Evolutionary conservation across 1,284 basidiomycete species (phyloP), one percentile per base, ranked within the genome.

Genomic region (Pisolithus thermaeus): DNA sequence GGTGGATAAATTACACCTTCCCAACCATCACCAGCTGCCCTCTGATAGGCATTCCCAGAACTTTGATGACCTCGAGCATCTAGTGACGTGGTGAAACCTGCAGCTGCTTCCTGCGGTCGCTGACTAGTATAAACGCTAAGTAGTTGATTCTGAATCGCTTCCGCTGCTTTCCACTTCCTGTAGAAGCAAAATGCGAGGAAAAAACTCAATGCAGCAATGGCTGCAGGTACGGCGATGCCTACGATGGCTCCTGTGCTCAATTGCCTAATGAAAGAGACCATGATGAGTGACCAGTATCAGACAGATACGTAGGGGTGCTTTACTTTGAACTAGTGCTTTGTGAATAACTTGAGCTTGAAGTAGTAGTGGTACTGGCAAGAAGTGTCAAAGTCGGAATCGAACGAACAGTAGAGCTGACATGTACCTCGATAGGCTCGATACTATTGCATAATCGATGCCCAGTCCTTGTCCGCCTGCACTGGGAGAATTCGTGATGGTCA

Each of bases 401-500:
- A 16, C n/a, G 18, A 43, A 39, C 8, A 14, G 44, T 20, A 30
- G 25, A 3, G 47, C 38, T 9, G 4, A 45, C 61, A 55, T 38
- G 18, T 39, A 52, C 47, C 53, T 56, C 30, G 41, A 30, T 11
- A 50, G 28, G 9, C 49, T 51, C 55, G 54, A 64, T 35, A 69
- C 12, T 14, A 55, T 41, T 9, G 64, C 65, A 41, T 66, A 61
- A 27, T 66, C 64, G 39, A 66, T 51, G 22, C 45, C 35, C 20
- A 66, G 54, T 12, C 44, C 48, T 49, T 67, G 58, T 5, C 41
- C 58, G 23, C 6, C 45, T 11, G 11, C 0, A 11, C n/a, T 52
- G 37, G 67, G 64, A 37, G 69, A 55, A 43, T 66, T 69, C 20
- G 59, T 60, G 27, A 66, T 52, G 18, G 56, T 39, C 22, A 66